phyloP scores from a whole-genome alignment of 345 rosid species.

The Erucastrum elatum region DNA sequence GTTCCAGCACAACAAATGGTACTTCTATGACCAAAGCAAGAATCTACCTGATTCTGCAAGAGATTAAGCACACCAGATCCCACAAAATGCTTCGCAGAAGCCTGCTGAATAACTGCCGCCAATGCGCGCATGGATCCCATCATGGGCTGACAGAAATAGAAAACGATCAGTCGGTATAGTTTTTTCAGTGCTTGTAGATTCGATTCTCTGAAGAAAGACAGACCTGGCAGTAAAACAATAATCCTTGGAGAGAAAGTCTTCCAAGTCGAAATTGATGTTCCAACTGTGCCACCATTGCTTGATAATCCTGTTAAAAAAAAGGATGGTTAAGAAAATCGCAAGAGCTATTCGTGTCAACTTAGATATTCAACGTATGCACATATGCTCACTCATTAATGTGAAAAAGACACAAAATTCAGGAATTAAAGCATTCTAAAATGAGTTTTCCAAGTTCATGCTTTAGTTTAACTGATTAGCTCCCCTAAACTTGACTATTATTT shows the following conservation, averaged over 20 bases:
- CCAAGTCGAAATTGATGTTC: conserved; percentile 98
- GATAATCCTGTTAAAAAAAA: conserved; percentile 65
- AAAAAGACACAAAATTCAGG: background rate
- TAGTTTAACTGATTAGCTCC: background rate
- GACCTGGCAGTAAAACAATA: conserved; percentile 99
- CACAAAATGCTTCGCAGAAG: conserved; percentile 63
- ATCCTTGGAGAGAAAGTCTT: conserved; percentile 93
- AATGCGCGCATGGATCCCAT: conserved; percentile 92
- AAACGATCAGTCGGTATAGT: conserved; percentile 27
- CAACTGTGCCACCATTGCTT: conserved; percentile 93
- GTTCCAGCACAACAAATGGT: conserved; percentile 3
- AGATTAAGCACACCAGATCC: conserved; percentile 97
- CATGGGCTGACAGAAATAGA: conserved; percentile 62
- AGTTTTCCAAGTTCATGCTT: conserved; percentile 1
- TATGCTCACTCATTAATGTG: conserved; percentile 3
- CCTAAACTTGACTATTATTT: conserved; percentile 1
- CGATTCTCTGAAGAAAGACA: conserved; percentile 16
- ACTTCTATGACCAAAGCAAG: background rate
- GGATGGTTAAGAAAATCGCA: background rate
- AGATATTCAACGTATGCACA: background rate
- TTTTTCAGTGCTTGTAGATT: conserved; percentile 3
- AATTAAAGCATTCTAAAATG: background rate
- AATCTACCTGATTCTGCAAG: conserved; percentile 84
- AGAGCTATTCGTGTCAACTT: background rate
- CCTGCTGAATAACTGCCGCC: conserved; percentile 73